Evolutionary conservation across 2,329 filamentous ascomycete species (phyloP).

Genomic region (Hypomyces perniciosus): DNA sequence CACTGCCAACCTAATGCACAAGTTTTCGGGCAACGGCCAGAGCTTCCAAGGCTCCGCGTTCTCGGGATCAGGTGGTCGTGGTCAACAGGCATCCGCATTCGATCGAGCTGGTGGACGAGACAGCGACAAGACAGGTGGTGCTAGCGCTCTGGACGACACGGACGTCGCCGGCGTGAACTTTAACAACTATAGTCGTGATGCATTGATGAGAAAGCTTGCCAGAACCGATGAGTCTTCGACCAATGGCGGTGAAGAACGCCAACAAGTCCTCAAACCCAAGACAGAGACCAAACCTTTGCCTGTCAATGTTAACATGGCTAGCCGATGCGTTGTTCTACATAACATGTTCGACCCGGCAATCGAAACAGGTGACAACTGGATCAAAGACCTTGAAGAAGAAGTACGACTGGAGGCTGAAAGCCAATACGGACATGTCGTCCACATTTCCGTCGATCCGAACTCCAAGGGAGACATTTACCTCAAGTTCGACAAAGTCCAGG

Average conservation of each 20-base stretch:
- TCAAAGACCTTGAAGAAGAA: constrained; percentile 90
- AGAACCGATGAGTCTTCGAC: constrained; percentile 77
- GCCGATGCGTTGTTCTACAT: constrained; percentile 86
- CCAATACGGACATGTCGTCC: constrained; percentile 96
- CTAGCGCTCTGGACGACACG: constrained; percentile 92
- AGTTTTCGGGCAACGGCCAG: constrained; percentile 76
- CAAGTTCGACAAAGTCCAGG: constrained; percentile 93
- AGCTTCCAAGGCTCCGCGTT: constrained; percentile 86
- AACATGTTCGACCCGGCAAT: constrained; percentile 93
- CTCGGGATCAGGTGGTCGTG: constrained; percentile 82
- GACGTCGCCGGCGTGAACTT: constrained; percentile 98
- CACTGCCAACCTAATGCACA: constrained; percentile 85
- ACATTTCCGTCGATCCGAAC: constrained; percentile 91
- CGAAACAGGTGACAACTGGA: constrained; percentile 81
- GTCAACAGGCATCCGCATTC: constrained; percentile 78
- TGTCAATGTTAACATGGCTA: constrained; percentile 85
- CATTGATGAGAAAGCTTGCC: constrained; percentile 97
- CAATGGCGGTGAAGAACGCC: constrained; percentile 56
- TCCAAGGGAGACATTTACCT: constrained; percentile 95
- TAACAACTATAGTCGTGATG: constrained; percentile 98
- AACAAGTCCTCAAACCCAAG: constrained; percentile 69
- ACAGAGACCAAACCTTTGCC: constrained; percentile 72
- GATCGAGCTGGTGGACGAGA: constrained; percentile 86
- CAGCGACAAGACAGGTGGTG: constrained; percentile 82
- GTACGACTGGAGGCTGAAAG: constrained; percentile 87